Conservation (phyloP, 176 grass and related monocot genomes). For the Triticum urartu region DNA sequence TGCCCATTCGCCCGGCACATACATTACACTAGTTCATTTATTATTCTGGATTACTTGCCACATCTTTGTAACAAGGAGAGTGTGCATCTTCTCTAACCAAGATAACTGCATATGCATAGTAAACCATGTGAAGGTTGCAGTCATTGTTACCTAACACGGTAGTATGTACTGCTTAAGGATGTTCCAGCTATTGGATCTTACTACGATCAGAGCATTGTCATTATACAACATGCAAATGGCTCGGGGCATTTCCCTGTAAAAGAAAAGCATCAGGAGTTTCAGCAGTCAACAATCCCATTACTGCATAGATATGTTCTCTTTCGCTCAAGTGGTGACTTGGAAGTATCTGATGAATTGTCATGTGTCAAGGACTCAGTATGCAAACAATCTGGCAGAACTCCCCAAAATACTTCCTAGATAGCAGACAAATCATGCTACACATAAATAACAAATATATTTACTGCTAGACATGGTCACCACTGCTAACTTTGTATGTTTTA, state of each 20-base stretch:
- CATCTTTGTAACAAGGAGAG: conserved; percentile 5
- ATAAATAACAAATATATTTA: conserved; percentile 10
- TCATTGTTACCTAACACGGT: not conserved
- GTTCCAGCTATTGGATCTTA: conserved; percentile 1
- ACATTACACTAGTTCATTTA: not conserved
- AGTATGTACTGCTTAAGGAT: not conserved
- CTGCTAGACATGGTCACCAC: not conserved
- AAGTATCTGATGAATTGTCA: conserved; percentile 15
- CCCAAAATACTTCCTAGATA: not conserved
- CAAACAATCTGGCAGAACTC: not conserved
- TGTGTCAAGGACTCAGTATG: conserved; percentile 12
- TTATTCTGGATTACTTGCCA: conserved; percentile 8
- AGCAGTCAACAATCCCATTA: conserved; percentile 3
- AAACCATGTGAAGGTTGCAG: not conserved
- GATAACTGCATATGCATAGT: not conserved
- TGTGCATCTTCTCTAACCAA: conserved; percentile 1
- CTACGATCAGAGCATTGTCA: not conserved
- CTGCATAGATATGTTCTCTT: conserved; percentile 25
- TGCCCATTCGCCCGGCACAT: not conserved
- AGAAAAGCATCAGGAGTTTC: not conserved
- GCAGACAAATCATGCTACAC: not conserved
- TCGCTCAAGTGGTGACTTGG: conserved; percentile 21
- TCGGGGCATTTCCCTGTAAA: not conserved
- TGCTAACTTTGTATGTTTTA: not conserved
- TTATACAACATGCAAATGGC: not conserved